A percentile compares a stretch with the other conserved stretches of the same genome.
These are phyloP conservation scores for Pseudocohnilembus persalinus DNA, from an alignment of 169 alveolate genomes.

Conservation along the genomic window DNA sequence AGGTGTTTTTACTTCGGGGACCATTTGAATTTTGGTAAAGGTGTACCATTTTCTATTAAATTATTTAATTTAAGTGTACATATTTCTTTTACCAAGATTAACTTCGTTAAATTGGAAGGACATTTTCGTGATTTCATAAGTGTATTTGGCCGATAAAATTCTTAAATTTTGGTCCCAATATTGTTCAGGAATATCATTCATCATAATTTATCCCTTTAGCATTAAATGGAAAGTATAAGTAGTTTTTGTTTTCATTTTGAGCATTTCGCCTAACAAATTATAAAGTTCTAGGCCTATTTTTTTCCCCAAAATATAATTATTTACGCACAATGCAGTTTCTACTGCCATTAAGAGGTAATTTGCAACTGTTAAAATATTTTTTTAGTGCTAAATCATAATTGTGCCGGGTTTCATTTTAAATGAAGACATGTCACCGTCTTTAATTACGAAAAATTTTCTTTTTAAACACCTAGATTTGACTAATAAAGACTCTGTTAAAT, in stretches of 20 bases:
- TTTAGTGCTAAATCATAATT: conserved; percentile 32
- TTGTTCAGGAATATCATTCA: conserved; percentile 34
- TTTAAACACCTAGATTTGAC: conserved; percentile 55
- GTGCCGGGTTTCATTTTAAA: conserved; percentile 35
- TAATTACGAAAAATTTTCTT: conserved; percentile 3
- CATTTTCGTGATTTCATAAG: conserved; percentile 36
- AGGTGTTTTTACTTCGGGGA: conserved; percentile 8
- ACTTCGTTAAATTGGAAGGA: conserved; percentile 34
- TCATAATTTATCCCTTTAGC: conserved; percentile 45
- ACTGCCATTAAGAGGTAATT: conserved; percentile 57
- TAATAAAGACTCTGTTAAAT: conserved; percentile 56
- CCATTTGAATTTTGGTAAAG: conserved; percentile 22
- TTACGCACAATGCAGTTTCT: conserved; percentile 51
- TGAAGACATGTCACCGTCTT: background rate
- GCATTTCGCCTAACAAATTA: conserved; percentile 41
- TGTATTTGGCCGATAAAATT: conserved; percentile 32
- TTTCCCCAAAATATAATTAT: conserved; percentile 38
- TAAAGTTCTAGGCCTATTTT: conserved; percentile 50
- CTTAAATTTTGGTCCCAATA: conserved; percentile 44
- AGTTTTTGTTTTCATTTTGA: conserved; percentile 36
- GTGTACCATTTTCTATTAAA: conserved; percentile 44
- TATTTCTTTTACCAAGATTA: conserved; percentile 25
- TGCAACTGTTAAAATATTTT: conserved; percentile 52
- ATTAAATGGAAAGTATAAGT: conserved; percentile 32
- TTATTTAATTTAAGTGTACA: conserved; percentile 7